Percentiles rank a stretch among this genome's conserved stretches.
These are phyloP conservation scores for Quercus wislizeni DNA, from an alignment of 306 rosid genomes.

Conservation along the genomic window DNA sequence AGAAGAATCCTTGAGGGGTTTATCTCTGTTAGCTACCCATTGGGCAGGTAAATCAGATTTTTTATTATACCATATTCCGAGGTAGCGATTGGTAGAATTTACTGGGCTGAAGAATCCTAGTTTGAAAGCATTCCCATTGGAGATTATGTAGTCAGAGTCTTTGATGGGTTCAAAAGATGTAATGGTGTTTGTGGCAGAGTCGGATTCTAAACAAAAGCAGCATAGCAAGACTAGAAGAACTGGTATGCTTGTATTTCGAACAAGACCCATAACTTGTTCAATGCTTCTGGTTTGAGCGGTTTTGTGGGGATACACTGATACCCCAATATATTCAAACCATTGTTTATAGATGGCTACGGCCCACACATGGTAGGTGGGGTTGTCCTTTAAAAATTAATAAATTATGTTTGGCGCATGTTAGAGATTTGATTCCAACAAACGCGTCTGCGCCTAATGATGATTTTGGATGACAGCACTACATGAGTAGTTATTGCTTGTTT, in stretches of 20 bases:
- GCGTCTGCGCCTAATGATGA: no score
- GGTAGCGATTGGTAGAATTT: slow-evolving; percentile 18
- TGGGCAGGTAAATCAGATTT: neutral
- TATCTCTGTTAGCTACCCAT: slow-evolving; percentile 44
- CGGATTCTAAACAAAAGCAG: neutral
- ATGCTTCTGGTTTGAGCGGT: no score
- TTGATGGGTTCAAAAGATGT: slow-evolving; percentile 18
- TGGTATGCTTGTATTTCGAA: neutral
- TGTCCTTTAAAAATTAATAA: no score
- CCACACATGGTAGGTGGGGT: no score
- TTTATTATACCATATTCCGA: slow-evolving; percentile 39
- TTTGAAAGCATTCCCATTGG: neutral
- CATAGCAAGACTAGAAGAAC: slow-evolving; percentile 1
- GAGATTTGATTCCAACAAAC: no score
- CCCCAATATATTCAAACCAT: no score
- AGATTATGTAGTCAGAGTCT: slow-evolving; percentile 8
- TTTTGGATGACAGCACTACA: no score
- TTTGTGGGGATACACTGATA: no score
- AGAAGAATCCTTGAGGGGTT: neutral
- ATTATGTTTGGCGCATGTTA: no score
- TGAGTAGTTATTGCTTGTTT: no score
- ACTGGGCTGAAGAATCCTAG: slow-evolving; percentile 45
- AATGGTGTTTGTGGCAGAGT: slow-evolving; percentile 17
- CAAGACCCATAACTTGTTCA: slow-evolving; percentile 23
- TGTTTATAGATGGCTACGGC: no score